Evolutionary conservation across 345 rosid genomes (phyloP).

Genomic region (Clausena lansium): DNA sequence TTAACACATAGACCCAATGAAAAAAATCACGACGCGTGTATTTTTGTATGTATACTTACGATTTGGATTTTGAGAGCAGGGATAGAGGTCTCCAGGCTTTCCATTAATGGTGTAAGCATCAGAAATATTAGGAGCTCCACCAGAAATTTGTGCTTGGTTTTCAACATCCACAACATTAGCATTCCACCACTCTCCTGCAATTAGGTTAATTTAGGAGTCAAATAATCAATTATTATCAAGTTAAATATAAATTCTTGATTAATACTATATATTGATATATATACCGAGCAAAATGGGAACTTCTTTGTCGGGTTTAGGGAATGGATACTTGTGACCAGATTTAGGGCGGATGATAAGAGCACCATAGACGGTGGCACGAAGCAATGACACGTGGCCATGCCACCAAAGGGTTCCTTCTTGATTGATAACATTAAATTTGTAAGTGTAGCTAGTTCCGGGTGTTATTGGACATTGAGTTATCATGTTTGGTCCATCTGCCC

Average conservation of each 20-base stretch:
- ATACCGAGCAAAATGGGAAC: constrained; percentile 75
- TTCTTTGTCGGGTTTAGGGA: constrained; percentile 71
- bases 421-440: constrained; percentile 51
- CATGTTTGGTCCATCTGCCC: constrained; percentile 91
- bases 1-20: too few species aligned
- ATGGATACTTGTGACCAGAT: constrained; percentile 62
- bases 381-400: constrained; percentile 73
- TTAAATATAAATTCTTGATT: not conserved
- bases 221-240: too few species aligned
- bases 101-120: constrained; percentile 91
- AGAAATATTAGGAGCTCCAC: constrained; percentile 58
- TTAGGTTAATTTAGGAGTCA: not conserved
- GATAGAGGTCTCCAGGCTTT: constrained; percentile 74
- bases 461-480: constrained; percentile 82
- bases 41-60: constrained; percentile 30
- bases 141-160: constrained; percentile 51
- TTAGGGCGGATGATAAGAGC: constrained; percentile 82
- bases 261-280: not conserved
- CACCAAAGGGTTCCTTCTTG: constrained; percentile 98
- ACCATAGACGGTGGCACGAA: constrained; percentile 87
- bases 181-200: constrained; percentile 93
- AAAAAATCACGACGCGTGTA: not conserved
- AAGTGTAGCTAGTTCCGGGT: constrained; percentile 61
- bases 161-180: constrained; percentile 61
- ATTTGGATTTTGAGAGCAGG: constrained; percentile 48